Evolutionary conservation across 768 basidiomycete genomes (phyloP).

Genomic region (Gymnopilus dilepis): DNA sequence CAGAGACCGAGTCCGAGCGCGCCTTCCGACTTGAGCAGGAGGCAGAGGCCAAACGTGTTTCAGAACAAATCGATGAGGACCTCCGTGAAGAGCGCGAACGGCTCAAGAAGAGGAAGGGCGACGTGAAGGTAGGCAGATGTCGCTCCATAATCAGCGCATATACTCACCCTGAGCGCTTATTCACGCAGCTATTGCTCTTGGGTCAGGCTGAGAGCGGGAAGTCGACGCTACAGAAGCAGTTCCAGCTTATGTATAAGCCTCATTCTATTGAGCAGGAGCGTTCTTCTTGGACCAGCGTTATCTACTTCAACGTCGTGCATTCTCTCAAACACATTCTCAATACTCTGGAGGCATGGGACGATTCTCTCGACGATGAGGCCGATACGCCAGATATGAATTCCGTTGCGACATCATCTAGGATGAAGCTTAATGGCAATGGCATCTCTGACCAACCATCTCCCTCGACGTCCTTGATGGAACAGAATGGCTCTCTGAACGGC

Average conservation of each 20-base stretch:
- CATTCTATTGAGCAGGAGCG: slow-evolving; percentile 72
- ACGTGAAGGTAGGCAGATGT: slow-evolving; percentile 61
- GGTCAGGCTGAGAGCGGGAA: slow-evolving; percentile 84
- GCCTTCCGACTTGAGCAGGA: slow-evolving; percentile 64
- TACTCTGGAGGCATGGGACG: slow-evolving; percentile 67
- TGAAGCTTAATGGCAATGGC: slow-evolving; percentile 39
- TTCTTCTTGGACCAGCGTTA: slow-evolving; percentile 72
- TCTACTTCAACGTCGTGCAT: slow-evolving; percentile 78
- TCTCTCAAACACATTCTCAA: slow-evolving; percentile 72
- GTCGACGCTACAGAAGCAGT: slow-evolving; percentile 79
- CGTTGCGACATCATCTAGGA: slow-evolving; percentile 32
- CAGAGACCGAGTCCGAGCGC: slow-evolving; percentile 73
- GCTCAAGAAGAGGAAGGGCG: slow-evolving; percentile 66
- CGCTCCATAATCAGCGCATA: slow-evolving; percentile 35
- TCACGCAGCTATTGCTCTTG: slow-evolving; percentile 64
- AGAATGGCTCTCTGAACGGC: slow-evolving; percentile 21
- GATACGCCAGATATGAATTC: slow-evolving; percentile 33
- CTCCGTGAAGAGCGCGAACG: slow-evolving; percentile 72
- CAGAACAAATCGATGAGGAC: slow-evolving; percentile 84
- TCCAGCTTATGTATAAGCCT: slow-evolving; percentile 82
- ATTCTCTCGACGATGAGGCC: slow-evolving; percentile 57
- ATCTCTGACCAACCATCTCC: slow-evolving; percentile 45
- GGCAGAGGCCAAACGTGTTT: slow-evolving; percentile 75
- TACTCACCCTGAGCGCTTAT: slow-evolving; percentile 33
- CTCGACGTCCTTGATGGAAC: slow-evolving; percentile 42